A percentile compares a stretch with the other conserved stretches of the same genome.
Conservation (phyloP, 1,284 basidiomycete genomes). For the Gymnopus androsaceus region DNA sequence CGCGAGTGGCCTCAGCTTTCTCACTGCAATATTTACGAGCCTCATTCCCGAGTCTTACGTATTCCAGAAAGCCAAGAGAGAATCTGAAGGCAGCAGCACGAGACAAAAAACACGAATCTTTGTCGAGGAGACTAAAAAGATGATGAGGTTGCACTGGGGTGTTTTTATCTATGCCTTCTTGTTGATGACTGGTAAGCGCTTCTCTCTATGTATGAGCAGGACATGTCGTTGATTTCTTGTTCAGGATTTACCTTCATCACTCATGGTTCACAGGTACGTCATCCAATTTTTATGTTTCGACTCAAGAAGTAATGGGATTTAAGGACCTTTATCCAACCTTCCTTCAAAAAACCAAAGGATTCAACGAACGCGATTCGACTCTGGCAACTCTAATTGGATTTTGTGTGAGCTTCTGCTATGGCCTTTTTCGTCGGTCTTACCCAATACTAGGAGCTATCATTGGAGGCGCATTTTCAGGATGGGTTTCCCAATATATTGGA, state of each 20-base stretch:
- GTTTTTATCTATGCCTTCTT: slow-evolving; percentile 83
- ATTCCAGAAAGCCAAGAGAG: slow-evolving; percentile 50
- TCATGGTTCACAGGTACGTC: slow-evolving; percentile 72
- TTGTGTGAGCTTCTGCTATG: too few species aligned
- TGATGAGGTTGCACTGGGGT: slow-evolving; percentile 86
- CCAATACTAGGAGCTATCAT: slow-evolving; percentile 11
- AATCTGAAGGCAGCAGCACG: slow-evolving; percentile 48
- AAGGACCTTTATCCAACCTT: not conserved
- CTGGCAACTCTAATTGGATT: too few species aligned
- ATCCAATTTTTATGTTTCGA: slow-evolving; percentile 75
- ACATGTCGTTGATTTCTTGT: not conserved
- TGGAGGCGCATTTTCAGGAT: slow-evolving; percentile 82
- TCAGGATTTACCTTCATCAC: slow-evolving; percentile 91
- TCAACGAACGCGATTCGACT: too few species aligned
- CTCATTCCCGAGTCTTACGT: slow-evolving; percentile 65
- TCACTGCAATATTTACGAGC: slow-evolving; percentile 58
- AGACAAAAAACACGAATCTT: slow-evolving; percentile 63
- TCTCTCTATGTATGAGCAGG: not conserved
- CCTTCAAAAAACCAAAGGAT: too few species aligned
- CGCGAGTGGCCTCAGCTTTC: slow-evolving; percentile 55
- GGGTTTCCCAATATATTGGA: slow-evolving; percentile 82
- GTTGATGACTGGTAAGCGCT: slow-evolving; percentile 69
- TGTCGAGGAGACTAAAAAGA: slow-evolving; percentile 67
- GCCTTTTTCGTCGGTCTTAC: not conserved
- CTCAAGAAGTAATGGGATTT: not conserved